These are phyloP conservation scores for Citrus reticulata DNA, from an alignment of 345 rosid genomes.

Conservation along the genomic window DNA sequence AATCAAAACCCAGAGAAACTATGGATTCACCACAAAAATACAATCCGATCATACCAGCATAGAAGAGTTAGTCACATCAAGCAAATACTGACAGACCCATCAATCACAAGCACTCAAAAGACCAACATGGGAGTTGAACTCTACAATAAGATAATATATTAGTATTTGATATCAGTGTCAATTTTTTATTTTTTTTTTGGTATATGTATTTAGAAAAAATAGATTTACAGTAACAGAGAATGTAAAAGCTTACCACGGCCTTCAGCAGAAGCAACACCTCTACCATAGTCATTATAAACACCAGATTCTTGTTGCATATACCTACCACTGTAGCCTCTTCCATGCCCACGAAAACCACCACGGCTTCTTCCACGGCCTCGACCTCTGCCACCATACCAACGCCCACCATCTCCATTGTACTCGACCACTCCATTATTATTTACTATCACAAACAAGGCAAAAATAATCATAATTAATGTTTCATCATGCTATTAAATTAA, in stretches of 20 bases:
- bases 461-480: neutral
- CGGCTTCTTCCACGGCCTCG: constrained; percentile 16
- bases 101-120: neutral
- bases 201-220: neutral
- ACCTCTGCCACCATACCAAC: constrained; percentile 19
- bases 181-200: neutral
- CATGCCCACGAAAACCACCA: constrained; percentile 14
- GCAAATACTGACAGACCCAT: neutral
- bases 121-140: neutral
- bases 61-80: neutral
- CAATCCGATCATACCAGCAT: neutral
- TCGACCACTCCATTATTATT: constrained; percentile 24
- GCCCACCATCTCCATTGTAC: constrained; percentile 23
- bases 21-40: neutral
- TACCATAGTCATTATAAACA: constrained; percentile 22
- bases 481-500: neutral
- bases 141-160: neutral
- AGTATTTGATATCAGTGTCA: neutral
- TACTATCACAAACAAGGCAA: neutral
- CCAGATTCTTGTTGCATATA: constrained; percentile 25
- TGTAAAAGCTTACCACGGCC: constrained; percentile 15
- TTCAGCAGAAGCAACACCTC: constrained; percentile 4
- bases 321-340: constrained; percentile 22
- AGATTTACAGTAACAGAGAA: neutral
- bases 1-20: neutral